These are phyloP conservation scores for Clarireedia hainanense DNA, from an alignment of 2,329 filamentous ascomycete genomes.

Conservation along the genomic window DNA sequence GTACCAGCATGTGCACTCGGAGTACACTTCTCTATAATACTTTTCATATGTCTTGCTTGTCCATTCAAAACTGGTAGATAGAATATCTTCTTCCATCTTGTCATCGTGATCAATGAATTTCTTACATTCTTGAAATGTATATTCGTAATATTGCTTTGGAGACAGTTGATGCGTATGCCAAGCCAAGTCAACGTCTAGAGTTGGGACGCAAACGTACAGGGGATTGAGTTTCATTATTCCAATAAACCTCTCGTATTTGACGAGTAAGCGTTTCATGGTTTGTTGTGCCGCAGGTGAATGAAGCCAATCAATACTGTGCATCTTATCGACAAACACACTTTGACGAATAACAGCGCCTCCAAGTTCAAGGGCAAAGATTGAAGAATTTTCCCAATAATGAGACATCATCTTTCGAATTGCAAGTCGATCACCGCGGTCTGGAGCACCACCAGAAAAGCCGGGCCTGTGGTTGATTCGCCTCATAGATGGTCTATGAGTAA, in stretches of 20 bases:
- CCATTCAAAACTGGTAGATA: constrained; percentile 62
- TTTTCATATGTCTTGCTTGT: constrained; percentile 65
- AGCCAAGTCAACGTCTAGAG: constrained; percentile 64
- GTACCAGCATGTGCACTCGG: constrained; percentile 76
- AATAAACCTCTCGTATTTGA: constrained; percentile 60
- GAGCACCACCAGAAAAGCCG: constrained; percentile 14
- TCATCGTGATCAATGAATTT: constrained; percentile 77
- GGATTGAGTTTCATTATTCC: constrained; percentile 45
- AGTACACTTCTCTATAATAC: constrained; percentile 58
- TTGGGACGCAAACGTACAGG: constrained; percentile 52
- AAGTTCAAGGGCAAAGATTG: constrained; percentile 57
- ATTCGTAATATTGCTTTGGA: constrained; percentile 53
- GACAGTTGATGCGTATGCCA: constrained; percentile 75
- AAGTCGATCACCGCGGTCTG: constrained; percentile 30
- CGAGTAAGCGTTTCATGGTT: constrained; percentile 57
- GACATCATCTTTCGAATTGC: constrained; percentile 60
- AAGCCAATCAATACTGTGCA: constrained; percentile 70
- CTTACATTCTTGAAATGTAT: constrained; percentile 38
- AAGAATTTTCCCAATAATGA: constrained; percentile 62
- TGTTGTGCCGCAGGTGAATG: constrained; percentile 57
- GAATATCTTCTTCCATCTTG: constrained; percentile 62
- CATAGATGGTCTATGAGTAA: constrained; percentile 34
- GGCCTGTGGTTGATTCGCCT: constrained; percentile 33
- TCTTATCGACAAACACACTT: constrained; percentile 61
- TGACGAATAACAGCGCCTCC: constrained; percentile 59